Conservation (phyloP, 352 stramenopile species). For the Pythium utonaiense region DNA sequence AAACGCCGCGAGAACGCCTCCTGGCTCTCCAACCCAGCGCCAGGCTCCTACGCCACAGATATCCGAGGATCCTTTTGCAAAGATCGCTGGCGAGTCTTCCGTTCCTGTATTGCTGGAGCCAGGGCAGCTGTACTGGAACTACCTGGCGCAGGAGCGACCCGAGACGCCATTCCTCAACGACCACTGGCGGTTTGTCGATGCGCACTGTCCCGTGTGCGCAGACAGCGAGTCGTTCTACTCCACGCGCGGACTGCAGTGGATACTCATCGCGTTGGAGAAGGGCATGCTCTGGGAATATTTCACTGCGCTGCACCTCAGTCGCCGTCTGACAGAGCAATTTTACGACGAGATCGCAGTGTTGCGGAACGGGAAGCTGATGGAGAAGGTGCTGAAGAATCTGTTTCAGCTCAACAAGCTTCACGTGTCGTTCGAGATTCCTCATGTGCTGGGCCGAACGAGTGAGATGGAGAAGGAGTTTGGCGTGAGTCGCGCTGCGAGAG, state of each 20-base stretch:
- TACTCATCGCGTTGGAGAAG: slow-evolving; percentile 61
- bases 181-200: slow-evolving; percentile 60
- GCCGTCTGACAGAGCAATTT: slow-evolving; percentile 41
- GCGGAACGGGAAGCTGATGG: slow-evolving; percentile 35
- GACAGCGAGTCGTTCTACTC: slow-evolving; percentile 62
- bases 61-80: not conserved
- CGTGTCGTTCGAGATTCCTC: slow-evolving; percentile 49
- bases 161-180: slow-evolving; percentile 45
- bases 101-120: slow-evolving; percentile 10
- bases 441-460: slow-evolving; percentile 36
- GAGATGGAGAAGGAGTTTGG: slow-evolving; percentile 46
- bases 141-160: slow-evolving; percentile 51
- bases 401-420: slow-evolving; percentile 48
- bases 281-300: slow-evolving; percentile 51
- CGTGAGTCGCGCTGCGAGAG: not conserved
- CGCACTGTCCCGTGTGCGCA: slow-evolving; percentile 43
- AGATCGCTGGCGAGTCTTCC: not conserved
- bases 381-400: slow-evolving; percentile 46
- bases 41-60: not conserved
- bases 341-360: slow-evolving; percentile 55
- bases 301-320: slow-evolving; percentile 45
- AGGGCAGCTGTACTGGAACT: slow-evolving; percentile 64
- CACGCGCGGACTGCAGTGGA: slow-evolving; percentile 70
- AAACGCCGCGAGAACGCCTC: slow-evolving; percentile 10
- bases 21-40: slow-evolving; percentile 4